Conservation (phyloP, 2,329 filamentous ascomycete genomes). For the Mollisiaceae sp. region DNA sequence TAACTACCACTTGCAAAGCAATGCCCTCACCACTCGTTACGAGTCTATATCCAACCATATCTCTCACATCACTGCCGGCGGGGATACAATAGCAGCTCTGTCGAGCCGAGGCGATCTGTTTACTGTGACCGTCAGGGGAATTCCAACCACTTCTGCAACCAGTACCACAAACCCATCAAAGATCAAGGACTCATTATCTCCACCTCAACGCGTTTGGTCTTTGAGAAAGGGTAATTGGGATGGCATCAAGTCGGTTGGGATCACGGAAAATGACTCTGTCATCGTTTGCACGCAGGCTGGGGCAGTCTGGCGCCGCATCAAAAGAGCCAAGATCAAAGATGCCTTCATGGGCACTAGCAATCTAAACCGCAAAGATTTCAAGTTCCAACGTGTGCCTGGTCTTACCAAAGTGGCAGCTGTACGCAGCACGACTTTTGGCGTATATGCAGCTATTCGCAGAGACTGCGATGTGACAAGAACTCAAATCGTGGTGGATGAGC, state of each 20-base stretch:
- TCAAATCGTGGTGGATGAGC: constrained; percentile 68
- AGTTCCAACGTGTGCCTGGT: constrained; percentile 89
- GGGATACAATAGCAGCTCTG: constrained; percentile 89
- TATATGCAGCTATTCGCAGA: constrained; percentile 84
- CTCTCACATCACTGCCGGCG: constrained; percentile 78
- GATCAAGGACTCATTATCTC: constrained; percentile 80
- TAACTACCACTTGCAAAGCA: constrained; percentile 70
- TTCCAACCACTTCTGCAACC: constrained; percentile 62
- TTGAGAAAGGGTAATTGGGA: constrained; percentile 71
- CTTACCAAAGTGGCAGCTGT: constrained; percentile 85
- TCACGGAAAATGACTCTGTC: constrained; percentile 92
- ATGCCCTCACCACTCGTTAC: constrained; percentile 68
- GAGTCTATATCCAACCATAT: constrained; percentile 71
- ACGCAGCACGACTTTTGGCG: constrained; percentile 85
- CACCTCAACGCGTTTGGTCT: constrained; percentile 85
- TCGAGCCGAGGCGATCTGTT: constrained; percentile 87
- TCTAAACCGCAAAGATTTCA: constrained; percentile 83
- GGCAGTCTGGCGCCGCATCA: constrained; percentile 89
- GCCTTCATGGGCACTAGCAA: constrained; percentile 54
- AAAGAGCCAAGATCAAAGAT: constrained; percentile 80
- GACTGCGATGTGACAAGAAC: constrained; percentile 82
- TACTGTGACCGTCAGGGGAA: constrained; percentile 76
- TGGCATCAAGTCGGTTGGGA: constrained; percentile 82
- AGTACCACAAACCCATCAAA: constrained; percentile 94
- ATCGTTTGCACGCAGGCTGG: constrained; percentile 93